Conservation (phyloP, 768 basidiomycete genomes). For the Agaricus blazei region DNA sequence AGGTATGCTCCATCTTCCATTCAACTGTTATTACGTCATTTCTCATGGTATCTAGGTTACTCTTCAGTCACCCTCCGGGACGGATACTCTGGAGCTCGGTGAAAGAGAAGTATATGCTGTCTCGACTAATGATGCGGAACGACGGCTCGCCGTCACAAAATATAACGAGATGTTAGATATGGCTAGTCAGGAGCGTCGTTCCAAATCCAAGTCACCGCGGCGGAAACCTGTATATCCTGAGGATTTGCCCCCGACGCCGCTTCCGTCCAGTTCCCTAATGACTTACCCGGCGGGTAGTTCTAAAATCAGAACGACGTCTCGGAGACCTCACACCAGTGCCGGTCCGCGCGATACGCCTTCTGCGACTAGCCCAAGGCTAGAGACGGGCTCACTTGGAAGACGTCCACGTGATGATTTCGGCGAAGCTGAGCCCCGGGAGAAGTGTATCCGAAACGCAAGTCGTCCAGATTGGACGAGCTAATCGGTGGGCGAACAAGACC, state of each 20-base stretch:
- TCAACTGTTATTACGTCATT: neutral
- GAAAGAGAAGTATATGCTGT: conserved; percentile 63
- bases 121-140: conserved; percentile 67
- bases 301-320: conserved; percentile 19
- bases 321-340: conserved; percentile 72
- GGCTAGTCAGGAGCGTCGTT: conserved; percentile 25
- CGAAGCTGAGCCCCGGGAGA: conserved; percentile 4
- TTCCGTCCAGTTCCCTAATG: conserved; percentile 14
- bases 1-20: conserved; percentile 34
- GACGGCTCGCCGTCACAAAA: conserved; percentile 57
- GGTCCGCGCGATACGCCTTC: conserved; percentile 56
- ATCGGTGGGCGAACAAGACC: conserved; percentile 4
- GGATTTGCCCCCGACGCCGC: conserved; percentile 34
- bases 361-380: conserved; percentile 15
- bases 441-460: conserved; percentile 11
- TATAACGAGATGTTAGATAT: conserved; percentile 40
- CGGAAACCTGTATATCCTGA: conserved; percentile 30
- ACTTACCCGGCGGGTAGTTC: neutral
- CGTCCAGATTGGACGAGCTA: conserved; percentile 4
- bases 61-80: conserved; percentile 50
- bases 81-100: conserved; percentile 65
- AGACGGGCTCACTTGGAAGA: conserved; percentile 4
- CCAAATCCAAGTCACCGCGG: conserved; percentile 57
- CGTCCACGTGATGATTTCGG: conserved; percentile 1
- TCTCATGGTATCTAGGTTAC: conserved; percentile 28